Conservation (phyloP, 2,329 filamentous ascomycete genomes). For the Tolypocladium cylindrosporum region DNA sequence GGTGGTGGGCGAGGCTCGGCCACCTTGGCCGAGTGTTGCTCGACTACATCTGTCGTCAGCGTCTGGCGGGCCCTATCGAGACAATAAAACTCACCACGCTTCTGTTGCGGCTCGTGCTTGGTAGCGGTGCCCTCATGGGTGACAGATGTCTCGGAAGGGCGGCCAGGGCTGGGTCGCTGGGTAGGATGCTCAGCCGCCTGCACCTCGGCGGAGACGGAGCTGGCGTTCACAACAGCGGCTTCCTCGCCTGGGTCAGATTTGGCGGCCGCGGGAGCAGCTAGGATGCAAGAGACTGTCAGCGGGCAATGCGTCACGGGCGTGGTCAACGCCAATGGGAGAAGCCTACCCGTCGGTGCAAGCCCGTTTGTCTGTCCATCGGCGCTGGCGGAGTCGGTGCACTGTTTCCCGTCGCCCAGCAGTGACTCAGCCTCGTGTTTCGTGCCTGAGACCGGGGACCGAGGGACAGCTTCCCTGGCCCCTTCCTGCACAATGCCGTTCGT, state of each 20-base stretch:
- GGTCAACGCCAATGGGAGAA: not conserved
- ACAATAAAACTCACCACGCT: constrained; percentile 6
- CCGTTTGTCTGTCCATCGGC: not conserved
- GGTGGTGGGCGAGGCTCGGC: constrained; percentile 17
- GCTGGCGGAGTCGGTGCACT: not conserved
- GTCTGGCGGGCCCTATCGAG: not conserved
- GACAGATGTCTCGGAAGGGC: constrained; percentile 3
- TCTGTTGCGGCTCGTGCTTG: constrained; percentile 4
- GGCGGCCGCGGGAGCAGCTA: not conserved
- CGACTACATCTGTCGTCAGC: constrained; percentile 7
- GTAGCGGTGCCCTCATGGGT: not conserved
- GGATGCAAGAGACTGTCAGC: not conserved
- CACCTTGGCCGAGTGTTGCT: constrained; percentile 7
- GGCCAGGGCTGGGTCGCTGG: constrained; percentile 1
- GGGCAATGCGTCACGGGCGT: not conserved
- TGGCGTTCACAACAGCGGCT: not conserved
- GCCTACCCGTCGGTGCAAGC: constrained; percentile 1
- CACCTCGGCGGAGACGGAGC: not conserved
- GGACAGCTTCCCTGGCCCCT: not conserved
- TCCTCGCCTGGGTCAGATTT: not conserved
- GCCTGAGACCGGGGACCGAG: not conserved
- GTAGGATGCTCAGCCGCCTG: not conserved
- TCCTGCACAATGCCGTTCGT: not conserved
- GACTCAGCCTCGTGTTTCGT: not conserved
- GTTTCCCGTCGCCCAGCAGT: not conserved